These are phyloP conservation scores for Camellia sinensis DNA, from an alignment of 148 eudicot species.

Conservation along the genomic window DNA sequence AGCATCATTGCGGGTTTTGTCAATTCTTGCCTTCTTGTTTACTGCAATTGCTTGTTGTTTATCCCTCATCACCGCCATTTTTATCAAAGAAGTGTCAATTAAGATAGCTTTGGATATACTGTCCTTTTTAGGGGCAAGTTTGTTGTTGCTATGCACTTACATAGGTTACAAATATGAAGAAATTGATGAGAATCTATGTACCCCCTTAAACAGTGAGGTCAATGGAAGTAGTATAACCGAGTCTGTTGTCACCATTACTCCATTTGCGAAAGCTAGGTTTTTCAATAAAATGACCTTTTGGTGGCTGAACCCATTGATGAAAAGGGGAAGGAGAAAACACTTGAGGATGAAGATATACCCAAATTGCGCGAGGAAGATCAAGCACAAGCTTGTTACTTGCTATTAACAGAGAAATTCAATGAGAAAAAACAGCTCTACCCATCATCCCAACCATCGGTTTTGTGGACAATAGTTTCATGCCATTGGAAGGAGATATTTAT, in stretches of 20 bases:
- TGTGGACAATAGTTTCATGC: slow-evolving; percentile 61
- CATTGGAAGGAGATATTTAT: slow-evolving; percentile 60
- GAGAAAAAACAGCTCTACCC: slow-evolving; percentile 39
- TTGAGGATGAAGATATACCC: slow-evolving; percentile 69
- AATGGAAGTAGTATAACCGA: slow-evolving; percentile 29
- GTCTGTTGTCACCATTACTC: slow-evolving; percentile 35
- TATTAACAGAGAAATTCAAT: slow-evolving; percentile 38
- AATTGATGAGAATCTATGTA: slow-evolving; percentile 32
- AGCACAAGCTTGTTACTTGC: slow-evolving; percentile 61
- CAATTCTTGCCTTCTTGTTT: slow-evolving; percentile 45
- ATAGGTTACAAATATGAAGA: slow-evolving; percentile 44
- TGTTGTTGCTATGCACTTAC: slow-evolving; percentile 61
- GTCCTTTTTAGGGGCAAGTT: slow-evolving; percentile 59
- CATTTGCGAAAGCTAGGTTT: slow-evolving; percentile 57
- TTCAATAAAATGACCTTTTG: slow-evolving; percentile 69
- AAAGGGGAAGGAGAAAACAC: slow-evolving; percentile 52
- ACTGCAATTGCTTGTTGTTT: slow-evolving; percentile 35
- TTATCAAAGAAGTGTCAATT: slow-evolving; percentile 33
- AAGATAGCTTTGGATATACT: slow-evolving; percentile 53
- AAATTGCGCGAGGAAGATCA: slow-evolving; percentile 49
- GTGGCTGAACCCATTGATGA: slow-evolving; percentile 89
- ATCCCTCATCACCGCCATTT: slow-evolving; percentile 35
- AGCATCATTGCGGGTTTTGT: slow-evolving; percentile 33
- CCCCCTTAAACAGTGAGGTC: slow-evolving; percentile 48
- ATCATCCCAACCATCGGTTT: slow-evolving; percentile 47